Evolutionary conservation across 129 eudicot genomes (phyloP).

Genomic region (Artemisia annua): DNA sequence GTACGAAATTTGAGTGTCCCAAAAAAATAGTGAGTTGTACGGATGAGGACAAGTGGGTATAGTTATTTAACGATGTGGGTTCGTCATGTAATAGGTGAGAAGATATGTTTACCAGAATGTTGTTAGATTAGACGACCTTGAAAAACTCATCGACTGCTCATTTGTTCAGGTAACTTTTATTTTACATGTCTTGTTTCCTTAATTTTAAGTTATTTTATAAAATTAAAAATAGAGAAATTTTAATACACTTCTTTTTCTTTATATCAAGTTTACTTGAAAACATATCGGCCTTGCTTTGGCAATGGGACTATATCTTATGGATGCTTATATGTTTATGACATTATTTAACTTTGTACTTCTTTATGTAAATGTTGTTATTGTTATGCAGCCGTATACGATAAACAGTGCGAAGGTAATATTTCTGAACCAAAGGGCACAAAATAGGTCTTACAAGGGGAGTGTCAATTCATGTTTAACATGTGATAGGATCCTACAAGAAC

Average conservation of each 20-base stretch:
- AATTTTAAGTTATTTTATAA: background rate
- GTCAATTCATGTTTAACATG: constrained; percentile 75
- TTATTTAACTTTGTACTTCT: too few species aligned
- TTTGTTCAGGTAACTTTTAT: constrained; percentile 65
- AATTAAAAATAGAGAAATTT: constrained; percentile 1
- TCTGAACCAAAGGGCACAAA: constrained; percentile 81
- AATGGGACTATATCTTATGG: too few species aligned
- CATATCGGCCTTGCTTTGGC: too few species aligned
- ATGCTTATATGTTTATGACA: too few species aligned
- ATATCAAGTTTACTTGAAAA: too few species aligned
- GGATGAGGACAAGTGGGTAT: constrained; percentile 23
- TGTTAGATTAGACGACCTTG: constrained; percentile 79
- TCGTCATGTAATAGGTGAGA: constrained; percentile 63
- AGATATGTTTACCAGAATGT: constrained; percentile 90
- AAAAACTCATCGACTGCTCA: constrained; percentile 87
- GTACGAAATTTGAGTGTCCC: background rate
- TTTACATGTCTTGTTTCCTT: constrained; percentile 6
- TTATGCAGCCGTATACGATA: constrained; percentile 79
- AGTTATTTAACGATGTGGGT: constrained; percentile 33
- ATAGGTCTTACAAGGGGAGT: constrained; percentile 61
- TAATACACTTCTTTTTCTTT: too few species aligned
- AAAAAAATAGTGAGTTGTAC: constrained; percentile 17
- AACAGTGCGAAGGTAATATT: constrained; percentile 90
- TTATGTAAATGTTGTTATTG: background rate
- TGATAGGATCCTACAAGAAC: constrained; percentile 81